Conservation (phyloP, 345 rosid genomes). For the Xanthoceras sorbifolium region DNA sequence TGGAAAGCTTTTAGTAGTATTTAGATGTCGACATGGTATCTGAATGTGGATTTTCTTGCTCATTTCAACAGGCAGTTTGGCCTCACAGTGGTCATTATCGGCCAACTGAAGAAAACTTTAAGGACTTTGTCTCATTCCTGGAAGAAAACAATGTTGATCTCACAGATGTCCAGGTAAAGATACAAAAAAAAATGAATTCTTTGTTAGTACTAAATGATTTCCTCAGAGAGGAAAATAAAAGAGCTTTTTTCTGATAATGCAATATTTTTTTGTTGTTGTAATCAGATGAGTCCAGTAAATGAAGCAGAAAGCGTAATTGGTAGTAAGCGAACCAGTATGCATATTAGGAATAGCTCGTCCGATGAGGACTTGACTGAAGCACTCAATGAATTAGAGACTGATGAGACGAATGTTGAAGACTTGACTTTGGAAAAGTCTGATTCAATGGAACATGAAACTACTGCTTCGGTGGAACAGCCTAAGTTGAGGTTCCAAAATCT, state of each 20-base stretch:
- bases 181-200: slow-evolving; percentile 8
- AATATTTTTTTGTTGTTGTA: slow-evolving; percentile 18
- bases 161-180: slow-evolving; percentile 67
- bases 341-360: slow-evolving; percentile 59
- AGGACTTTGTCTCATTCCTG: slow-evolving; percentile 70
- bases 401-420: slow-evolving; percentile 31
- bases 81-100: slow-evolving; percentile 97
- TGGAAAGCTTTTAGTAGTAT: not conserved
- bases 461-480: slow-evolving; percentile 22
- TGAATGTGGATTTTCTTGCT: slow-evolving; percentile 17
- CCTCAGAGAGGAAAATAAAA: not conserved
- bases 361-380: slow-evolving; percentile 47
- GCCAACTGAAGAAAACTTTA: slow-evolving; percentile 82
- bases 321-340: slow-evolving; percentile 51
- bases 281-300: slow-evolving; percentile 72
- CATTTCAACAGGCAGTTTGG: slow-evolving; percentile 77
- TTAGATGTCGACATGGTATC: not conserved
- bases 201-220: not conserved
- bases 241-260: slow-evolving; percentile 20
- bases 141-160: slow-evolving; percentile 77
- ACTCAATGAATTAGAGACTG: slow-evolving; percentile 34
- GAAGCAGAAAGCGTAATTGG: slow-evolving; percentile 45
- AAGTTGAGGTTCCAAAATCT: slow-evolving; percentile 27
- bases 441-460: slow-evolving; percentile 34
- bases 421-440: slow-evolving; percentile 27